Evolutionary conservation across 352 stramenopile species (phyloP), one percentile per base, ranked within the genome.

Genomic region (Globisporangium parvum): DNA sequence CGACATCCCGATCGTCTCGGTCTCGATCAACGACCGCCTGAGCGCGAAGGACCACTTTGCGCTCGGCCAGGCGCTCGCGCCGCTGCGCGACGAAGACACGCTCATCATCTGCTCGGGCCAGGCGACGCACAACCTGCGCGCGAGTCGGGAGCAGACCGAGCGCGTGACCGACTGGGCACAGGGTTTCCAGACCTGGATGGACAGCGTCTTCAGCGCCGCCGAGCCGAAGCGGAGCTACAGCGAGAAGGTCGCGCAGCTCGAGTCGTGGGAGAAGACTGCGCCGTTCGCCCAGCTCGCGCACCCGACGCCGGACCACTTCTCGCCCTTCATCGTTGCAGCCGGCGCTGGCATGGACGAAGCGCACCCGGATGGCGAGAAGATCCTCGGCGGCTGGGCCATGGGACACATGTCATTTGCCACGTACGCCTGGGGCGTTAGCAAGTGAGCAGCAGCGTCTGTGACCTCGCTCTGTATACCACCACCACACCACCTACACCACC

Each of bases 1-100:
- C 9, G 74, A 96, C 52, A 84, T 97, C 28, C 92, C 92, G 0
- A 77, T 97, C 15, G 82, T 97, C 3, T 79, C 72, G 47, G 66
- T 97, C 45, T 94, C 78, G 26, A 71, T 96, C 28, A 73, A 78
- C 28, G 51, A 63, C 24, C 49, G 47, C 9, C 59, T 88, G 44
- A 53, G 71, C 53, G 51, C 66, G 0, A 67, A 66, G 15, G 54
- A 53, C 3, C 78, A 88, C 56, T 66, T 92, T 23, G 58, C 56
- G 14, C 47, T 96, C 12, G 85, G 86, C 46, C 67, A 77, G 40
- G 73, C 66, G 1, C 60, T 91, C n/a, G 53, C 62, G 0, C 62
- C 72, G 9, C 60, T 92, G 2, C 80, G 84, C 14, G 57, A 80
- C 11, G 76, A 92, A 9, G 72, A 83, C 59, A 83, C 88, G 23